A percentile compares a stretch with the other conserved stretches of the same genome.
Evolutionary conservation across 176 grass and related monocot species (phyloP).

Genomic region (Chloris gayana): DNA sequence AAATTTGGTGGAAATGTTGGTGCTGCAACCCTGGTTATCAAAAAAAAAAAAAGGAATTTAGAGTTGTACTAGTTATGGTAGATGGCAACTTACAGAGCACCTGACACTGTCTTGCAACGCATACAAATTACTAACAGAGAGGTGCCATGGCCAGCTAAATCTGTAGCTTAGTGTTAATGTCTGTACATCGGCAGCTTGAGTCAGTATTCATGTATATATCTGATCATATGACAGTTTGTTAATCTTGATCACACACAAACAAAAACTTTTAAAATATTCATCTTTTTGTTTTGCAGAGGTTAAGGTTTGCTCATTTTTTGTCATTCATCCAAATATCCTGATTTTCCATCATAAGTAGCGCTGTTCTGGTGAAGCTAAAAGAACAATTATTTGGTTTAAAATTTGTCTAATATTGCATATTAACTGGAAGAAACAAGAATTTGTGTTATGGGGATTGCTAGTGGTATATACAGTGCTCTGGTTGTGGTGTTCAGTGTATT

Average conservation of each 20-base stretch:
- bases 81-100: not conserved
- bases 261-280: too few species aligned
- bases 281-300: not conserved
- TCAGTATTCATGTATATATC: not conserved
- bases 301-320: not conserved
- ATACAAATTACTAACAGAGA: not conserved
- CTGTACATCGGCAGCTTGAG: not conserved
- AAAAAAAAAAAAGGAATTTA: not conserved
- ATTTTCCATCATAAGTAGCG: not conserved
- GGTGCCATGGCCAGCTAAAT: not conserved
- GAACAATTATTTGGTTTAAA: too few species aligned
- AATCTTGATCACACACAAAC: not conserved
- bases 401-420: too few species aligned
- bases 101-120: not conserved
- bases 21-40: not conserved
- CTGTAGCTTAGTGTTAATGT: not conserved
- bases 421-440: not conserved
- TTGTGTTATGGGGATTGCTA: not conserved
- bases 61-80: too few species aligned
- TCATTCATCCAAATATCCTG: not conserved
- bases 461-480: not conserved
- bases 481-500: constrained; percentile 6
- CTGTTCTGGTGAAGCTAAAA: not conserved
- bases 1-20: not conserved
- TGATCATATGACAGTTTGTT: not conserved